Evolutionary conservation across 768 basidiomycete genomes (phyloP), one percentile per base, ranked within the genome.

Genomic region (Lactarius vividus): DNA sequence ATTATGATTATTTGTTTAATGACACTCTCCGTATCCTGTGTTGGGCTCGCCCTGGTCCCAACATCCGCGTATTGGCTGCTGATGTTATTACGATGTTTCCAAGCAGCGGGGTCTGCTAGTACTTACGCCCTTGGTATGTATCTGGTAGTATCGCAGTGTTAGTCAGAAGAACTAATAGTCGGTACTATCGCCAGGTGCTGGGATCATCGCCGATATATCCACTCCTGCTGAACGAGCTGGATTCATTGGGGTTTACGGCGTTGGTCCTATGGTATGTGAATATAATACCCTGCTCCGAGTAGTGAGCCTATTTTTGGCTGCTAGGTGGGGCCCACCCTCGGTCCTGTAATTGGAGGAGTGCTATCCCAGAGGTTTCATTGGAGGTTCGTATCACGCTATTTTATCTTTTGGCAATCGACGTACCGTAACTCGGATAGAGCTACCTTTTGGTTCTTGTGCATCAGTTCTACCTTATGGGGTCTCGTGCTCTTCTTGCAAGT

Each of bases 151-250:
- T 23, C n/a, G 4, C 11, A 20, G 16, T 28, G 7, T 13, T 33
- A 16, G 6, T 44, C 15, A 8, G 40, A 33, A 18, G 8, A 18
- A 4, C 65, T 53, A 6, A 39, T 35, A 44, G 4, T 46, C 23
- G 26, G 23, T 26, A 15, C 23, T 15, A 26, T 52, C 23, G 11
- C 46, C 44, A 85, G 88, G 88, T 60, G 85, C 88, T 39, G 93
- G 93, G 6, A 85, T 91, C 7, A 83, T 96, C 62, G 85, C 85
- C 2, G 93, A 96, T 72, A 88, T 96, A 31, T 83, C 90, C 6
- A 82, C 82, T 2, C 86, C 84, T 0, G 81, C 83, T 42, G 91
- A 94, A 75, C 79, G 92, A 40, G 93, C 89, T 20, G 83, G 85
- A 8, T 92, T 87, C 75, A 82, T 86, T 62, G 92, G 91, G 3